Evolutionary conservation across 2,329 filamentous ascomycete species (phyloP).

Genomic region (Lasiodiplodia citricola): DNA sequence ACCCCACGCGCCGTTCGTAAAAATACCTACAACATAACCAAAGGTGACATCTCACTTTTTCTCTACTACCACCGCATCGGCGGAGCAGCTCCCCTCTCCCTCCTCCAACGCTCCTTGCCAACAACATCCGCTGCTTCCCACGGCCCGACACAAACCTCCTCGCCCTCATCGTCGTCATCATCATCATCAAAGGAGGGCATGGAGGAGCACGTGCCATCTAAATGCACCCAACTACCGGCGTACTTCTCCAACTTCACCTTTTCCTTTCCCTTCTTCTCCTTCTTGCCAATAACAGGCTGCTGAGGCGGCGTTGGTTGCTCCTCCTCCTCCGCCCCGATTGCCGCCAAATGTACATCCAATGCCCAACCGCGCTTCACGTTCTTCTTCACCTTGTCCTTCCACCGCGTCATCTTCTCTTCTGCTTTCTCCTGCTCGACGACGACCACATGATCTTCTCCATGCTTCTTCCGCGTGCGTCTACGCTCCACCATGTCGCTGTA

Average conservation of each 20-base stretch:
- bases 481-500: conserved; percentile 50
- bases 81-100: not conserved
- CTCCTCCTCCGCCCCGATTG: too few relatives aligned
- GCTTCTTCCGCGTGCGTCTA: not conserved
- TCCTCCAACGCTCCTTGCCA: not conserved
- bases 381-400: not conserved
- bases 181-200: not conserved
- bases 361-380: not conserved
- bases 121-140: not conserved
- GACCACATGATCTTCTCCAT: not conserved
- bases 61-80: not conserved
- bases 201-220: not conserved
- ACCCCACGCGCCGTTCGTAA: not conserved
- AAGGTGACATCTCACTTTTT: too few relatives aligned
- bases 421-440: not conserved
- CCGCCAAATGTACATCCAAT: not conserved
- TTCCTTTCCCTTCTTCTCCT: not conserved
- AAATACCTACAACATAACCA: not conserved
- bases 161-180: not conserved
- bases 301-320: too few relatives aligned
- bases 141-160: not conserved
- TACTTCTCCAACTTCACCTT: not conserved
- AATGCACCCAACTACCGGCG: not conserved
- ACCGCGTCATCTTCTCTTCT: not conserved
- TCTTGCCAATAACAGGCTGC: not conserved